Evolutionary conservation across 2,329 filamentous ascomycete genomes (phyloP).

Genomic region (Thelonectria rubi): DNA sequence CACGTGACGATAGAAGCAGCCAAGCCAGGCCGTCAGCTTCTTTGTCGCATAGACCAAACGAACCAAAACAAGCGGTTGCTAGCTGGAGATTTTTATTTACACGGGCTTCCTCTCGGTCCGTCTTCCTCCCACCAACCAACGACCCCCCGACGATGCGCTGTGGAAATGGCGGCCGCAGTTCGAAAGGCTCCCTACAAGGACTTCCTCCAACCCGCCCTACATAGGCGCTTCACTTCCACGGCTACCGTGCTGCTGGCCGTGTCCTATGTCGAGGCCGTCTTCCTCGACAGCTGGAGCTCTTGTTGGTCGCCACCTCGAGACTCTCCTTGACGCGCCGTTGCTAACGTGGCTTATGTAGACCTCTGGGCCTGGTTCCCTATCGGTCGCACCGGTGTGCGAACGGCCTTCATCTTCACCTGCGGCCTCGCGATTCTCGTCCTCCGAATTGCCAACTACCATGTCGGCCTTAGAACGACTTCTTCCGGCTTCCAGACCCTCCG

Average conservation of each 20-base stretch:
- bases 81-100: slow-evolving; percentile 50
- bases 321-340: background rate
- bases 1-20: slow-evolving; percentile 44
- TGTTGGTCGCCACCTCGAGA: slow-evolving; percentile 59
- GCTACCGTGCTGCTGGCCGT: slow-evolving; percentile 73
- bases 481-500: slow-evolving; percentile 73
- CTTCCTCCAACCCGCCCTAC: slow-evolving; percentile 87
- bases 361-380: slow-evolving; percentile 90
- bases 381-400: slow-evolving; percentile 77
- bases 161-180: slow-evolving; percentile 62
- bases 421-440: slow-evolving; percentile 83
- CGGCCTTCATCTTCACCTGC: slow-evolving; percentile 78
- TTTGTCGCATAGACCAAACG: slow-evolving; percentile 33
- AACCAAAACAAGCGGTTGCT: slow-evolving; percentile 36
- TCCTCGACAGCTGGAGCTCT: slow-evolving; percentile 74
- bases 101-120: slow-evolving; percentile 30
- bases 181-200: slow-evolving; percentile 79
- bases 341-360: slow-evolving; percentile 57
- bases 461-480: slow-evolving; percentile 75
- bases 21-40: slow-evolving; percentile 16
- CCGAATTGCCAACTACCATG: slow-evolving; percentile 84
- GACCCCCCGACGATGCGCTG: slow-evolving; percentile 53
- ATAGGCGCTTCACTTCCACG: slow-evolving; percentile 85
- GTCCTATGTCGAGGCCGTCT: slow-evolving; percentile 77
- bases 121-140: slow-evolving; percentile 25